phyloP scores from a whole-genome alignment of 441 rosid species.

The Syzygium syzygioides region DNA sequence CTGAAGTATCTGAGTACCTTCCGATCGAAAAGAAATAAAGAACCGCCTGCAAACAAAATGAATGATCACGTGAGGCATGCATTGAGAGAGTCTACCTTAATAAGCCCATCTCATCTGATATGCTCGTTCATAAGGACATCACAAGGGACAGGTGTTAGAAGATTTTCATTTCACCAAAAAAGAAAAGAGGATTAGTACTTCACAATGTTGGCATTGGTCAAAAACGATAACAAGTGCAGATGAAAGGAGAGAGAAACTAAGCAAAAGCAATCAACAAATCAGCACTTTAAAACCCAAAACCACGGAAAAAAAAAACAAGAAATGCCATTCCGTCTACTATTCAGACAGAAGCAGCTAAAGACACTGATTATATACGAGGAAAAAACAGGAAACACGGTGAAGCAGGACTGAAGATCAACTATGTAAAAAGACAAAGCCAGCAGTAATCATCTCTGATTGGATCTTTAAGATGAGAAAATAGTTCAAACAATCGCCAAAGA shows the following conservation, averaged over 20 bases:
- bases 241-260: neutral
- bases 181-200: neutral
- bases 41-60: conserved; percentile 62
- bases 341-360: neutral
- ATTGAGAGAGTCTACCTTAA: neutral
- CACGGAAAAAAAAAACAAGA: neutral
- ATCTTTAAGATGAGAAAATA: neutral
- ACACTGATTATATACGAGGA: neutral
- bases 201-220: neutral
- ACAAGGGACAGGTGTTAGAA: neutral
- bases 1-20: conserved; percentile 91
- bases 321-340: neutral
- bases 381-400: neutral
- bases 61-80: neutral
- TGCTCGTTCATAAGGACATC: neutral
- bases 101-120: neutral
- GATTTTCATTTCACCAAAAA: neutral
- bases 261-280: neutral
- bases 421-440: neutral
- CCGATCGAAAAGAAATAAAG: conserved; percentile 86
- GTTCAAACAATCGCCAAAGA: neutral
- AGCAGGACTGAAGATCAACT: neutral
- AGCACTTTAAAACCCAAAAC: neutral
- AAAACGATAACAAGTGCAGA: neutral
- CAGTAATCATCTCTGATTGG: neutral